Conservation (phyloP, 2,329 filamentous ascomycete species). For the Fusarium liriodendri region DNA sequence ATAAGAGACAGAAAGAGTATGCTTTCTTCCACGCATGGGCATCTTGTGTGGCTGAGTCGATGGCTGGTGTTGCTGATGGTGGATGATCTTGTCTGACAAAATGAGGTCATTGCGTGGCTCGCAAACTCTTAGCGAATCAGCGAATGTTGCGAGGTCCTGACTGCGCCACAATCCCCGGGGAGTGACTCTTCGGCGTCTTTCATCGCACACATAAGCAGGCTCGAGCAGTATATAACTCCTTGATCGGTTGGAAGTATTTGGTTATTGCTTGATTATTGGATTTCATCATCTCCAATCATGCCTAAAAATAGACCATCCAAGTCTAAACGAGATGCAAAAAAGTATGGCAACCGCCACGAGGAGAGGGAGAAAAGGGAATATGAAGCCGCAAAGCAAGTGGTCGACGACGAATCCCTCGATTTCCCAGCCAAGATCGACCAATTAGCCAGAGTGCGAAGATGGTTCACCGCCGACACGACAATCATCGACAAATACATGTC, state of each 20-base stretch:
- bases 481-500: not conserved
- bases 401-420: not conserved
- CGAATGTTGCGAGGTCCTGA: not conserved
- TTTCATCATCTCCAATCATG: not conserved
- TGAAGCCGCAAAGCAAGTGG: not conserved
- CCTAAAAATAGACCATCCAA: slow-evolving; percentile 2
- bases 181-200: not conserved
- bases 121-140: not conserved
- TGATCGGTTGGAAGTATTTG: not conserved
- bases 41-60: not conserved
- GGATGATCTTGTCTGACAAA: not conserved
- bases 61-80: not conserved
- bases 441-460: not conserved
- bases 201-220: not conserved
- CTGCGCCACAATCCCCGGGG: not conserved
- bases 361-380: not conserved
- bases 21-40: not conserved
- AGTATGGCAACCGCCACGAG: not conserved
- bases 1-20: not conserved
- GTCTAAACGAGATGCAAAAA: not conserved
- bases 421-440: not conserved
- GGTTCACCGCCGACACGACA: not conserved
- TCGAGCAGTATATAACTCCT: not conserved
- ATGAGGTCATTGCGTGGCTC: not conserved
- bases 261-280: not conserved